A percentile compares a stretch with the other conserved stretches of the same genome.
Evolutionary conservation across 495 filamentous ascomycete genomes (phyloP).

Genomic region (Chlorociboria aeruginascens): DNA sequence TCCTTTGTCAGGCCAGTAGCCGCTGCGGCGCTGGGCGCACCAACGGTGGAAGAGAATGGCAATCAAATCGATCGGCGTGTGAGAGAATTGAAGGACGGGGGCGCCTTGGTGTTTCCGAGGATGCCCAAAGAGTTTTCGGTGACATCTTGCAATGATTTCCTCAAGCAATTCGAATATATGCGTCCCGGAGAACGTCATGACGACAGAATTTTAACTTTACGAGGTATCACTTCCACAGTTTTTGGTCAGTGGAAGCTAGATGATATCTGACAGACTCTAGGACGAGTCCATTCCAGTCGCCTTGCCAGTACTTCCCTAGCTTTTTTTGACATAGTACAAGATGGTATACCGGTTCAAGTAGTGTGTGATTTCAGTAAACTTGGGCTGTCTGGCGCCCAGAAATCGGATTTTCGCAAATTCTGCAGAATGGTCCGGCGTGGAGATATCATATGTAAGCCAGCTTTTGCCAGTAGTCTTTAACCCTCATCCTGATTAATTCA

Average conservation of each 20-base stretch:
- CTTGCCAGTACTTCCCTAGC: slow-evolving; percentile 53
- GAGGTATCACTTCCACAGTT: slow-evolving; percentile 18
- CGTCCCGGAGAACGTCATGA: slow-evolving; percentile 5
- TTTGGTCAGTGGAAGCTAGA: not conserved
- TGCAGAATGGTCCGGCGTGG: slow-evolving; percentile 51
- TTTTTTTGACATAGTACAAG: slow-evolving; percentile 69
- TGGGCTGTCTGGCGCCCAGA: slow-evolving; percentile 24
- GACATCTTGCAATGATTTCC: slow-evolving; percentile 15
- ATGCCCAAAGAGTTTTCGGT: slow-evolving; percentile 15
- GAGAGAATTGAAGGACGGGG: slow-evolving; percentile 33
- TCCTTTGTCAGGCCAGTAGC: not conserved
- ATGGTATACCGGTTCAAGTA: slow-evolving; percentile 57
- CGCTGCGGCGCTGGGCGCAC: no score
- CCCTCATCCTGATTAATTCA: slow-evolving; percentile 2
- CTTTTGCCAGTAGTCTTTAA: not conserved
- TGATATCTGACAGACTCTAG: slow-evolving; percentile 12
- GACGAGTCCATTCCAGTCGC: slow-evolving; percentile 32
- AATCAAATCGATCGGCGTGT: slow-evolving; percentile 25
- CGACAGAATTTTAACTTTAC: slow-evolving; percentile 31
- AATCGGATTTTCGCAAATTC: slow-evolving; percentile 44
- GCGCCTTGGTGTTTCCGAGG: slow-evolving; percentile 41
- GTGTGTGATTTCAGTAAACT: slow-evolving; percentile 56
- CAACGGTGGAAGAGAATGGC: no score
- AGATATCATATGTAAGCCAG: slow-evolving; percentile 60
- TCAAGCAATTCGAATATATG: slow-evolving; percentile 19